Conservation (phyloP, 73 alveolate species). For the Paramecium biaurelia region DNA sequence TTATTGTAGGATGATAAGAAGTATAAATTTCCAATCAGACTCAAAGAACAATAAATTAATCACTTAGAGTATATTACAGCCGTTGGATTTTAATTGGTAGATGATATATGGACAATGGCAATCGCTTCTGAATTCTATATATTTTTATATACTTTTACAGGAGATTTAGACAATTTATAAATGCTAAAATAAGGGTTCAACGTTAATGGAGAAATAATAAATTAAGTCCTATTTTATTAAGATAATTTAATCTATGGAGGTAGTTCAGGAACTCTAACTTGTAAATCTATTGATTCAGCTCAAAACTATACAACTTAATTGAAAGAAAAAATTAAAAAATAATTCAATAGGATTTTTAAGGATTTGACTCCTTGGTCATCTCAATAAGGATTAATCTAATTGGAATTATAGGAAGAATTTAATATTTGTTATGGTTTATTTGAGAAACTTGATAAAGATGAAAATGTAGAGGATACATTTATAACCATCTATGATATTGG, state of each 20-base stretch:
- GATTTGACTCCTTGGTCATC: background rate
- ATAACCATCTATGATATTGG: conserved; percentile 1
- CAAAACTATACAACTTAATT: background rate
- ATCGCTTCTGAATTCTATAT: conserved; percentile 4
- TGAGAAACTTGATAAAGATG: background rate
- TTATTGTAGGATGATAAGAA: background rate
- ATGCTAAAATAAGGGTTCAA: background rate
- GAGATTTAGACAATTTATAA: background rate
- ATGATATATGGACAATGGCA: conserved; percentile 27
- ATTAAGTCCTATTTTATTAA: background rate
- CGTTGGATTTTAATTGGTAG: background rate
- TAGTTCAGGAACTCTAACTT: background rate
- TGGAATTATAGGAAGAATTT: background rate
- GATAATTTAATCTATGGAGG: conserved; percentile 33
- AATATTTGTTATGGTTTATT: conserved; percentile 2
- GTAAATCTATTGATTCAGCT: background rate
- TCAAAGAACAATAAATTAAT: background rate
- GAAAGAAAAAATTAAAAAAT: background rate
- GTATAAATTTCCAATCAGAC: conserved; percentile 6
- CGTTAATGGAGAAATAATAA: background rate
- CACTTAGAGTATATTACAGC: conserved; percentile 3
- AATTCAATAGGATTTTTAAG: background rate
- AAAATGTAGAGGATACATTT: background rate
- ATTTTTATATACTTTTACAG: background rate
- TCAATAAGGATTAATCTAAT: background rate